These are phyloP conservation scores for Thielaviopsis ethacetica DNA, from an alignment of 2,329 filamentous ascomycete species.

Conservation along the genomic window DNA sequence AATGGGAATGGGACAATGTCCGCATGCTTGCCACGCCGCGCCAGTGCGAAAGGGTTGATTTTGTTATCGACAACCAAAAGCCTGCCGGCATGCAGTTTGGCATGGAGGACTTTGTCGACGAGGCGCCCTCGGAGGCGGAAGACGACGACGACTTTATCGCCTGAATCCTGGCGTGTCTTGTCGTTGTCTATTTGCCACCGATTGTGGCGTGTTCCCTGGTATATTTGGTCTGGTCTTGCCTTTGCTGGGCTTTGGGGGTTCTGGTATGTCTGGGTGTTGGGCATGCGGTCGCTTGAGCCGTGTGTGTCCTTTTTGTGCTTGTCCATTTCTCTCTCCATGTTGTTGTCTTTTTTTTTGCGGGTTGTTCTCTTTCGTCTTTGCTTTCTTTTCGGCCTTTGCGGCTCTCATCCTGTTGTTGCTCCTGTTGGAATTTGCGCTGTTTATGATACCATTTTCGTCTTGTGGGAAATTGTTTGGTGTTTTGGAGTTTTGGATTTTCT, in stretches of 20 bases:
- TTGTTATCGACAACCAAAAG: slow-evolving; percentile 56
- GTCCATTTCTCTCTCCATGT: not conserved
- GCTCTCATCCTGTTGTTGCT: not conserved
- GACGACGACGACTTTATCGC: slow-evolving; percentile 8
- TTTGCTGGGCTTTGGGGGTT: not conserved
- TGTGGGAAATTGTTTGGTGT: not conserved
- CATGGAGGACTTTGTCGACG: slow-evolving; percentile 56
- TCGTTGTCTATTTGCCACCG: not conserved
- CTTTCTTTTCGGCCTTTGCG: not conserved
- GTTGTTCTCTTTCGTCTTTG: not conserved
- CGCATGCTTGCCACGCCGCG: not conserved
- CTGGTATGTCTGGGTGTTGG: not conserved
- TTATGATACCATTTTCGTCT: not conserved
- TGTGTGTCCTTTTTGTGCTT: not conserved
- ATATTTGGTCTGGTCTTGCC: not conserved
- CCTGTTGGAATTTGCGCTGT: not conserved
- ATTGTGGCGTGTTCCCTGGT: not conserved
- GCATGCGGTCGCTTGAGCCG: not conserved
- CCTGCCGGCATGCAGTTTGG: slow-evolving; percentile 49
- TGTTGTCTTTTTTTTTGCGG: not conserved
- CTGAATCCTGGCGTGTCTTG: not conserved
- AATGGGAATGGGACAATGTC: not conserved
- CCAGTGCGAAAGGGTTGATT: not conserved
- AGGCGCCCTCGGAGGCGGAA: slow-evolving; percentile 34
- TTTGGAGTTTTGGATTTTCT: not conserved